Conservation (phyloP, 495 filamentous ascomycete species). For the Neurospora sp. region DNA sequence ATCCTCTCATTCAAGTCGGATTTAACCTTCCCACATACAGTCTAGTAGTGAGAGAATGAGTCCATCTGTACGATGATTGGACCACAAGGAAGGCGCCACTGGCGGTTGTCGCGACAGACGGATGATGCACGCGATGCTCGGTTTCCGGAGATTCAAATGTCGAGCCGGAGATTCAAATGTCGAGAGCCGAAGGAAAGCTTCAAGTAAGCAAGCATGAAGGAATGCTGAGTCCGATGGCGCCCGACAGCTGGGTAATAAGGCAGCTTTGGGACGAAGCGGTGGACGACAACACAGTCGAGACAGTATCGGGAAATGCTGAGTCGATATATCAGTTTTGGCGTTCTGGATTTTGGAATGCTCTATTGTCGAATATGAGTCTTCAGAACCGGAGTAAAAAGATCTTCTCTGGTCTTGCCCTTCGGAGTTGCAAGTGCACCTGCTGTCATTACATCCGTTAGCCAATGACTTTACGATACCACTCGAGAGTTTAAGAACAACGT, state of each 20-base stretch:
- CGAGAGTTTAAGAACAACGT: not conserved
- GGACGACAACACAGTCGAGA: not conserved
- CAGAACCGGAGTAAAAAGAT: not conserved
- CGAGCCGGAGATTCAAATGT: not conserved
- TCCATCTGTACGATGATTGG: not conserved
- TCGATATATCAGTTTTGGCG: not conserved
- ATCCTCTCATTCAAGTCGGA: too few relatives aligned
- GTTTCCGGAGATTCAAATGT: not conserved
- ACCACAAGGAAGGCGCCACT: not conserved
- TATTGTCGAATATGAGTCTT: not conserved
- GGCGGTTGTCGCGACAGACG: not conserved
- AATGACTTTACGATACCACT: not conserved
- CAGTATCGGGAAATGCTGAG: not conserved
- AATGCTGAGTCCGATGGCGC: not conserved
- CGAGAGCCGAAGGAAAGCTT: not conserved
- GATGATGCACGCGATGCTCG: not conserved
- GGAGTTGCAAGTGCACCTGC: not conserved
- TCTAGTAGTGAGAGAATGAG: not conserved
- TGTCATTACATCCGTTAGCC: not conserved
- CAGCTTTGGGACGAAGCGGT: not conserved
- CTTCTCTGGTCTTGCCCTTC: not conserved
- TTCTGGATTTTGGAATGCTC: not conserved
- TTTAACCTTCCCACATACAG: too few relatives aligned
- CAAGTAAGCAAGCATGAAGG: not conserved
- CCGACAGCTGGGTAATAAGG: not conserved